These are phyloP conservation scores for Penicillium fimorum DNA, from an alignment of 495 filamentous ascomycete species.

Conservation along the genomic window DNA sequence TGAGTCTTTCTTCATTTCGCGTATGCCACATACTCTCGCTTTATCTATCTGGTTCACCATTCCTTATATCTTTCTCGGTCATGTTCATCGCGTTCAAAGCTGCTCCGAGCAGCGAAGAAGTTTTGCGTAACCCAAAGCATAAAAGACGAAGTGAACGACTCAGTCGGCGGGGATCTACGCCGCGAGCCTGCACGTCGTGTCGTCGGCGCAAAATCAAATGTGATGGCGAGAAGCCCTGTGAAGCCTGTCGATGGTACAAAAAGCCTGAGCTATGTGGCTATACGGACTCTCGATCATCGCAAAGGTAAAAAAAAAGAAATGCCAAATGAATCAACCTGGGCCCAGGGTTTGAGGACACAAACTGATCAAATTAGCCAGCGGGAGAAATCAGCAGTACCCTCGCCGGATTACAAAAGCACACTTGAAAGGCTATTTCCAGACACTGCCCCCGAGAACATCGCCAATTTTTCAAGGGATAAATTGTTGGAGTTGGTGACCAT, in stretches of 20 bases:
- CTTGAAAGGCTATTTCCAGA: conserved; percentile 23
- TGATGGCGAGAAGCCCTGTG: conserved; percentile 27
- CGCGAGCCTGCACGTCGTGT: conserved; percentile 21
- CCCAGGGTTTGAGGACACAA: neutral
- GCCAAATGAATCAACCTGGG: too few species aligned
- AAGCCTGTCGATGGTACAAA: conserved; percentile 29
- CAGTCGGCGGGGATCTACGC: conserved; percentile 9
- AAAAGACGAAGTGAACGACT: conserved; percentile 9
- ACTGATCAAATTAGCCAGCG: conserved; percentile 14
- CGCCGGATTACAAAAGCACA: conserved; percentile 10
- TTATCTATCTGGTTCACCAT: neutral
- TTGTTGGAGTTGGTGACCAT: conserved; percentile 17
- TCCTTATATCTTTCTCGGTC: neutral
- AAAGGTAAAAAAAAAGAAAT: conserved; percentile 5
- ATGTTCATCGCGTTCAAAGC: conserved; percentile 22
- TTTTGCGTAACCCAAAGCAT: conserved; percentile 16
- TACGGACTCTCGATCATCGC: conserved; percentile 12
- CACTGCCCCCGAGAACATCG: conserved; percentile 15
- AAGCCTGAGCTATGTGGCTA: conserved; percentile 19
- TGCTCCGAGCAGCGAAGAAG: conserved; percentile 5
- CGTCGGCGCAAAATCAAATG: conserved; percentile 29
- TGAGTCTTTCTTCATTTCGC: too few species aligned
- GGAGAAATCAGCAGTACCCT: conserved; percentile 2
- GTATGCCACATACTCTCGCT: too few species aligned
- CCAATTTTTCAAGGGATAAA: conserved; percentile 20